These are phyloP conservation scores for Keithomyces neogunnii DNA, from an alignment of 2,329 filamentous ascomycete species.

Conservation along the genomic window DNA sequence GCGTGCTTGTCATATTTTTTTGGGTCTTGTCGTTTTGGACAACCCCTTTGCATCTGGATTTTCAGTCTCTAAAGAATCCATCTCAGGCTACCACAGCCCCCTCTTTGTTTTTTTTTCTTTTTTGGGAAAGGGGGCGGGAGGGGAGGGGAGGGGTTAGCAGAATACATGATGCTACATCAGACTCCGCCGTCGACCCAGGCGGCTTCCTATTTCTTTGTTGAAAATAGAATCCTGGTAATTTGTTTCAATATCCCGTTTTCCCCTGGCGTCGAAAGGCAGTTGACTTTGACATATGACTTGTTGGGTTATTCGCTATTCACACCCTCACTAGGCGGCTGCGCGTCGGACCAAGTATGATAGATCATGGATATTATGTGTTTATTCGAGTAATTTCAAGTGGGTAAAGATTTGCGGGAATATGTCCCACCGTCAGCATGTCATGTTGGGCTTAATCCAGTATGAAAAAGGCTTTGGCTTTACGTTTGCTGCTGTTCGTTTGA, in stretches of 20 bases:
- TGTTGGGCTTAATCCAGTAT: not conserved
- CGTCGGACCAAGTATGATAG: constrained; percentile 6
- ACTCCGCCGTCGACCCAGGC: constrained; percentile 2
- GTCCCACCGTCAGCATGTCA: not conserved
- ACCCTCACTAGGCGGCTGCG: not conserved
- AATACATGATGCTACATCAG: constrained; percentile 10
- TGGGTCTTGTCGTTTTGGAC: no score
- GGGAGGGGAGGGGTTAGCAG: no score
- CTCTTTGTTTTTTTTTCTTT: constrained; percentile 1
- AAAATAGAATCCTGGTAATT: not conserved
- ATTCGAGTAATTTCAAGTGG: constrained; percentile 2
- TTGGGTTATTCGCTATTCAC: not conserved
- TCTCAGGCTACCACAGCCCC: no score
- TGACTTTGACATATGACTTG: constrained; percentile 6
- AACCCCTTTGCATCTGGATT: no score
- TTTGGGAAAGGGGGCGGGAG: no score
- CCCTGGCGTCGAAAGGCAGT: constrained; percentile 2
- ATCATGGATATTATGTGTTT: constrained; percentile 3
- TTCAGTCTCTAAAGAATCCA: no score
- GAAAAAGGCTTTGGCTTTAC: constrained; percentile 1
- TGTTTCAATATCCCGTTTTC: not conserved
- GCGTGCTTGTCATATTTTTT: no score
- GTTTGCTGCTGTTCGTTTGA: not conserved
- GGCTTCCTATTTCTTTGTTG: not conserved
- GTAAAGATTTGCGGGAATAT: not conserved